These are phyloP conservation scores for Jimgerdemannia lactiflua DNA, from an alignment of 192 early-diverging fungal genomes.

Conservation along the genomic window DNA sequence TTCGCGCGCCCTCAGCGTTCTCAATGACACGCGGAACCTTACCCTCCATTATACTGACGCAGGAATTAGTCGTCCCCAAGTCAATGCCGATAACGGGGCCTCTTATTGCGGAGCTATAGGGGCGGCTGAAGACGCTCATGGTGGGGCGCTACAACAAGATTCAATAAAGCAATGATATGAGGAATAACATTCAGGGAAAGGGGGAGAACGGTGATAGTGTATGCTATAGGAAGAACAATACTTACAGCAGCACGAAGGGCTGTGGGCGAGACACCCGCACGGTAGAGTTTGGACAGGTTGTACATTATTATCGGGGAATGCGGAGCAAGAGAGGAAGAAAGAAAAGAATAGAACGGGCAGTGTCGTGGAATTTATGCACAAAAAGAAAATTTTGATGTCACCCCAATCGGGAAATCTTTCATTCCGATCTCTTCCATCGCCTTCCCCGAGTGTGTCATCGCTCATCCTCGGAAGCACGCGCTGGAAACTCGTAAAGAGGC, in stretches of 20 bases:
- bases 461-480: too few relatives aligned
- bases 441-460: too few relatives aligned
- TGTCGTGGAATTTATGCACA: neutral
- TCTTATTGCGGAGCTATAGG: constrained; percentile 88
- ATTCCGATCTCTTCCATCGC: neutral
- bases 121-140: constrained; percentile 23
- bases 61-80: constrained; percentile 99
- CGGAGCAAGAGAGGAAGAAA: constrained; percentile 8
- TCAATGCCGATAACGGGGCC: constrained; percentile 94
- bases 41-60: constrained; percentile 99
- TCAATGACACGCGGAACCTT: constrained; percentile 96
- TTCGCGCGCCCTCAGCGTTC: constrained; percentile 95
- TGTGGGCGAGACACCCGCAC: constrained; percentile 13
- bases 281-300: constrained; percentile 26
- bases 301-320: constrained; percentile 19
- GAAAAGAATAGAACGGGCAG: neutral
- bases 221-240: neutral
- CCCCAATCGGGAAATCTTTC: neutral
- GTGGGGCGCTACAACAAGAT: constrained; percentile 11
- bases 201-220: too few relatives aligned
- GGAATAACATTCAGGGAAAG: neutral
- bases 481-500: too few relatives aligned
- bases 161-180: constrained; percentile 2
- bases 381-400: neutral
- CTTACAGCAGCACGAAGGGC: constrained; percentile 15